Base-by-base conservation (phyloP, 768 basidiomycete genomes). In the Lentinula raphanica region DNA sequence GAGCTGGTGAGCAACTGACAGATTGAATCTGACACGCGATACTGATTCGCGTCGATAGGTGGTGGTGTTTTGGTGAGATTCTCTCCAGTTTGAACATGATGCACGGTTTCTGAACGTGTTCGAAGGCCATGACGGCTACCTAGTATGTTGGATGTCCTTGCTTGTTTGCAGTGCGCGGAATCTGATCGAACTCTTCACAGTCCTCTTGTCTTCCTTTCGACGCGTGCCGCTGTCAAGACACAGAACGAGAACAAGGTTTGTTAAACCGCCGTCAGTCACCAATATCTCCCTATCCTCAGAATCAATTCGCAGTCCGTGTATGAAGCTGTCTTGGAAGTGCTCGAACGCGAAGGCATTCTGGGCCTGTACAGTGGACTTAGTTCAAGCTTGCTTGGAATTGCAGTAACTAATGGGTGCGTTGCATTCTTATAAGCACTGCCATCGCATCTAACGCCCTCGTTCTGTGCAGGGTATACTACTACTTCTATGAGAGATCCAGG, bases 311-410 rank as follows among this genome's bases (percentile, higher is more conserved):
- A 92, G 90, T 81, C 84, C 4, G 74, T 81, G 25, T 82, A 81
- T 59, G 81, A 87, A 66, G 85, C 84, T 5, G 73, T 92, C 15
- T 61, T 87, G 49, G 88, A 91, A 67, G 87, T 89, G 60, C 75
- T 96, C 71, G 85, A 87, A 69, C 82, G 86, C 19, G 96, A 98
- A 71, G 96, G 97, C 27, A 60, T 92, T 23, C 63, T 80, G 2
- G 94, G 92, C 2, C 73, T 99, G 13, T 99, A 98, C 70, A 87
- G 85, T 62, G 97, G 97, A 0, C 72, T 99, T n/a, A 81, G 78
- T 60, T 92, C 93, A 13, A 90, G 89, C 65, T 74, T 99, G 57
- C 73, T 94, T 36, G 96, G 94, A 5, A 92, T 99, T 62, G 93
- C 92, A 4, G 79, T 97, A 32, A 97, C 97, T 19, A 98, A 98